phyloP scores from a whole-genome alignment of 1,284 basidiomycete genomes.

The Cryptococcus jaspeensis region DNA sequence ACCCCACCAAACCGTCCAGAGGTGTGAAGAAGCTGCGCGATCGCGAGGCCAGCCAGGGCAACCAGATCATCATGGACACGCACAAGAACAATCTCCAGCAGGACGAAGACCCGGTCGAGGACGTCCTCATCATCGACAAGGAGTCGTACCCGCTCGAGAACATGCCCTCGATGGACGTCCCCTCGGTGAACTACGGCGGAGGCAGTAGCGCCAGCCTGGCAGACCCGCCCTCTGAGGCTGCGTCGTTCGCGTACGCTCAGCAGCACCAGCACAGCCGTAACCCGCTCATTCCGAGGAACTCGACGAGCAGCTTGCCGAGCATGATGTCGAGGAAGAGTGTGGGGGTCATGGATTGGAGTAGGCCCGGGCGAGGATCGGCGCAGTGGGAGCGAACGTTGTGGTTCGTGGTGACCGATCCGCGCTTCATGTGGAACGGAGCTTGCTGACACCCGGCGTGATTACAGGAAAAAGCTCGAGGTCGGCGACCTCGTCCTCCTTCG shows the following conservation, averaged over 20 bases:
- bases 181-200: neutral
- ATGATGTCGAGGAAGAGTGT: constrained; percentile 55
- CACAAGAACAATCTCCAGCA: constrained; percentile 41
- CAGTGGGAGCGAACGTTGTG: constrained; percentile 94
- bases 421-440: neutral
- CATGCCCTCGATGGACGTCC: constrained; percentile 30
- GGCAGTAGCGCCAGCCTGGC: neutral
- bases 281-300: constrained; percentile 13
- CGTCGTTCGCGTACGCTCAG: too few relatives aligned
- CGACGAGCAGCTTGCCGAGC: constrained; percentile 27
- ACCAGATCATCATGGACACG: constrained; percentile 65
- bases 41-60: constrained; percentile 65
- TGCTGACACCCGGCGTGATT: neutral
- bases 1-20: constrained; percentile 60
- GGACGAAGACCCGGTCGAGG: constrained; percentile 26
- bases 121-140: constrained; percentile 15
- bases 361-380: constrained; percentile 67
- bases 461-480: constrained; percentile 90
- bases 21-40: constrained; percentile 84
- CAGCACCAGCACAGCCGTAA: neutral
- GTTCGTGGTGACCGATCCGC: constrained; percentile 14
- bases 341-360: constrained; percentile 77
- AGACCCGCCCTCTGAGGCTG: constrained; percentile 4
- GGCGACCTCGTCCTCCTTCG: constrained; percentile 89
- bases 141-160: constrained; percentile 33